A percentile compares a stretch with the other conserved stretches of the same genome.
phyloP scores from a whole-genome alignment of 805 yeast species.

The Candida ponderosae region DNA sequence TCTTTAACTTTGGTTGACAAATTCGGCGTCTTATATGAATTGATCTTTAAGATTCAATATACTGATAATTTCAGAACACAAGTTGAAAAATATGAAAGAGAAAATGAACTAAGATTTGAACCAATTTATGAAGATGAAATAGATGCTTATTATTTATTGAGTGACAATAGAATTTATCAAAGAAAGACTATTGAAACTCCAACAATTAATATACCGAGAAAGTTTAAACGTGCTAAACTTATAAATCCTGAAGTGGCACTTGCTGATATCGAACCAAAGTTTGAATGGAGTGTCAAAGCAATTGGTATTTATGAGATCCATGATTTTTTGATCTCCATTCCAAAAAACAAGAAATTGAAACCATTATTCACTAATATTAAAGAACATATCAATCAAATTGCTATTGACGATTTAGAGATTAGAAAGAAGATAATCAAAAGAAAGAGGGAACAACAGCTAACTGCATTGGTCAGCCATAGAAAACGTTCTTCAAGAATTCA shows the following conservation, averaged over 20 bases:
- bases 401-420: slow-evolving; percentile 41
- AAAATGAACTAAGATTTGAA: slow-evolving; percentile 22
- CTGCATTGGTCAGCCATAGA: slow-evolving; percentile 54
- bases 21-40: slow-evolving; percentile 37
- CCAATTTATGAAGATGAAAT: slow-evolving; percentile 19
- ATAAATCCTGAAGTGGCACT: slow-evolving; percentile 18
- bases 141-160: slow-evolving; percentile 31
- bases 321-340: slow-evolving; percentile 19
- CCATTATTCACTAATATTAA: slow-evolving; percentile 25
- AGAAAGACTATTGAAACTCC: slow-evolving; percentile 22
- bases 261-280: slow-evolving; percentile 27
- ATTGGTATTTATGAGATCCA: slow-evolving; percentile 38
- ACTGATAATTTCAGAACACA: slow-evolving; percentile 39
- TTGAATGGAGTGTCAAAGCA: slow-evolving; percentile 32
- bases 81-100: slow-evolving; percentile 30
- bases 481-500: slow-evolving; percentile 70
- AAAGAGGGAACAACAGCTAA: slow-evolving; percentile 57
- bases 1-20: slow-evolving; percentile 35
- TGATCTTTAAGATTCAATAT: slow-evolving; percentile 35
- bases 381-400: slow-evolving; percentile 25
- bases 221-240: slow-evolving; percentile 20
- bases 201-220: slow-evolving; percentile 26
- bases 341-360: slow-evolving; percentile 20
- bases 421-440: slow-evolving; percentile 46
- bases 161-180: slow-evolving; percentile 45